Base-by-base conservation (phyloP, 139 green algal genomes). In the Chlorella ohadii region DNA sequence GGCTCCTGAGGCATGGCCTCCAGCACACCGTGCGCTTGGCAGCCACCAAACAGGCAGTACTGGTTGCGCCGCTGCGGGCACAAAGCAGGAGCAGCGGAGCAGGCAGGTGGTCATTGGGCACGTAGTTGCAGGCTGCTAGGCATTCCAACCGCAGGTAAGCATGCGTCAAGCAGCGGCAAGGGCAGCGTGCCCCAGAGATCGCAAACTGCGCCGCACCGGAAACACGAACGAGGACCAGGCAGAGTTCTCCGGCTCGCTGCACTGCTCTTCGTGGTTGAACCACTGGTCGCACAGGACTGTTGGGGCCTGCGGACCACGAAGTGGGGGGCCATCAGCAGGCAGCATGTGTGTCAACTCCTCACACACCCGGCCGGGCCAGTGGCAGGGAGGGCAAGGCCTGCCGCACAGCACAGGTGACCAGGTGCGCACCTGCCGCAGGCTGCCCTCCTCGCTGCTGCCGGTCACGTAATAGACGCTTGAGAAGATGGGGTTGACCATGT, bases 381-480 rank as follows among this genome's bases (percentile, higher is more conserved):
- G n/a, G n/a, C n/a, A n/a, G n/a, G n/a, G n/a, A n/a, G n/a, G n/a
- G n/a, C n/a, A n/a, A n/a, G n/a, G n/a, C n/a, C n/a, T n/a, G n/a
- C n/a, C n/a, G n/a, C n/a, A n/a, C n/a, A n/a, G n/a, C n/a, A 51
- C 7, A 51, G 44, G 7, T 51, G 44, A 9, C 44, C 44, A n/a
- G 44, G 44, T 51, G 44, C 16, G 11, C 33, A 34, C 55, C 31
- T 71, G 76, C 59, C 28, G 59, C 59, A 82, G 20, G 72, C 34
- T 44, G 4, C 25, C 76, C 74, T 81, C 47, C 16, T 59, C 51
- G 2, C 33, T 17, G 17, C 36, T 7, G 31, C 90, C 91, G 6
- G 90, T 94, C 1, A 95, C 76, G 77, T 95, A 95, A 28, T 95
- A 79, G 11, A 95, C 86, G 28, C 85, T 92, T 5, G 90, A 94